Evolutionary conservation across 106 monocot species (phyloP).

Genomic region (Dactylorhiza incarnata): DNA sequence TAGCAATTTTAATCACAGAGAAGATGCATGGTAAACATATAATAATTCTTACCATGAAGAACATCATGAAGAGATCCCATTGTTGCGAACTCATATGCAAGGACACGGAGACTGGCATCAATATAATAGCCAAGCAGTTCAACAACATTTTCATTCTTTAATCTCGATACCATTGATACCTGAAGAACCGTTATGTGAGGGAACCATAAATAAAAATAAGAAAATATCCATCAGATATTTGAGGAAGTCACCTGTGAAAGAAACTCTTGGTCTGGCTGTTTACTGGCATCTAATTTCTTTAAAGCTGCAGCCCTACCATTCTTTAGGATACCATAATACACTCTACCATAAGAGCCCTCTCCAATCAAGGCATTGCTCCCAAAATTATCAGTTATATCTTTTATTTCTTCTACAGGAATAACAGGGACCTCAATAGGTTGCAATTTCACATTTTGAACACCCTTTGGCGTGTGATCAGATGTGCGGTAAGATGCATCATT

Average conservation of each 20-base stretch:
- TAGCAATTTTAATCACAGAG: not conserved
- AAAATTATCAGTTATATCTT: constrained; percentile 17
- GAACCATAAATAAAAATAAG: not conserved
- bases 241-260: constrained; percentile 11
- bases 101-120: constrained; percentile 24
- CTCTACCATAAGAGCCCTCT: constrained; percentile 20
- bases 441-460: constrained; percentile 3
- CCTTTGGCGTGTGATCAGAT: constrained; percentile 9
- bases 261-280: constrained; percentile 17
- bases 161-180: constrained; percentile 28
- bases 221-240: not conserved
- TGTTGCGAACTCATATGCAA: constrained; percentile 31
- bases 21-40: not conserved
- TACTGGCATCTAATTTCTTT: constrained; percentile 22
- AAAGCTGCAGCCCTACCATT: constrained; percentile 16
- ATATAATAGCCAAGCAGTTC: constrained; percentile 27
- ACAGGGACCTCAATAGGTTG: constrained; percentile 18
- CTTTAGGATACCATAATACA: constrained; percentile 16
- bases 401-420: constrained; percentile 18
- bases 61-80: constrained; percentile 33
- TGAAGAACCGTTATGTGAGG: not conserved
- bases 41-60: constrained; percentile 20
- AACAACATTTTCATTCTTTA: constrained; percentile 27
- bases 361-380: constrained; percentile 11
- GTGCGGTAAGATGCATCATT: constrained; percentile 1